Evolutionary conservation across 768 basidiomycete genomes (phyloP).

Genomic region (Gloeophyllum trabeum): DNA sequence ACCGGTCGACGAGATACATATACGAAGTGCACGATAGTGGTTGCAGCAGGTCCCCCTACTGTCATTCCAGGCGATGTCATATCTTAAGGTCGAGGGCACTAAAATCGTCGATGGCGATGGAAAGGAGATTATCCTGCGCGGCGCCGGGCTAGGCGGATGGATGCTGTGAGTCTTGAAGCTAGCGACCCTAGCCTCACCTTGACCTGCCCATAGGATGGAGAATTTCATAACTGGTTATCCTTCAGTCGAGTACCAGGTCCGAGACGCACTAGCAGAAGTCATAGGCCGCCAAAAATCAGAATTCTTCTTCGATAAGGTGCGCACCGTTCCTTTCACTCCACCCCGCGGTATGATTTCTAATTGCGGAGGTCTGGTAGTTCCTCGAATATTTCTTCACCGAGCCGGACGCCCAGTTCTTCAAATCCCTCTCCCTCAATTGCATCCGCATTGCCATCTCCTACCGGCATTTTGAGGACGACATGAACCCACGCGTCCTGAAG

Average conservation of each 20-base stretch:
- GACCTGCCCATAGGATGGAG: slow-evolving; percentile 9
- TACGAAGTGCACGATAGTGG: too few species aligned
- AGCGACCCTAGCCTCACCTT: slow-evolving; percentile 1
- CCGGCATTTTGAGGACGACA: slow-evolving; percentile 22
- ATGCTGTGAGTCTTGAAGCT: slow-evolving; percentile 27
- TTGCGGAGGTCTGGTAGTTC: too few species aligned
- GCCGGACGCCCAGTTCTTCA: slow-evolving; percentile 25
- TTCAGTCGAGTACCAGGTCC: slow-evolving; percentile 26
- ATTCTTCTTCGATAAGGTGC: slow-evolving; percentile 31
- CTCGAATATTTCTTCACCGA: slow-evolving; percentile 32
- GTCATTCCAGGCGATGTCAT: too few species aligned
- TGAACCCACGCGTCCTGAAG: slow-evolving; percentile 27
- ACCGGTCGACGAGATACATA: too few species aligned
- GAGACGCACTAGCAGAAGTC: slow-evolving; percentile 21
- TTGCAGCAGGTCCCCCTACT: too few species aligned
- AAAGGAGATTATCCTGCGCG: slow-evolving; percentile 17
- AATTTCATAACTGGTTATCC: slow-evolving; percentile 21
- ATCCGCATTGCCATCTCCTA: slow-evolving; percentile 25
- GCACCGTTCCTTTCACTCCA: slow-evolving; percentile 1
- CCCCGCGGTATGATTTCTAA: not conserved
- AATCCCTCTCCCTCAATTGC: slow-evolving; percentile 26
- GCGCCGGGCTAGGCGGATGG: slow-evolving; percentile 29
- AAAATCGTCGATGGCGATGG: slow-evolving; percentile 17
- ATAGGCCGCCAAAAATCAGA: slow-evolving; percentile 24
- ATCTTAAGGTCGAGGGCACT: slow-evolving; percentile 13